phyloP scores from a whole-genome alignment of 2,329 filamentous ascomycete genomes.

The Cordyceps cicadae region DNA sequence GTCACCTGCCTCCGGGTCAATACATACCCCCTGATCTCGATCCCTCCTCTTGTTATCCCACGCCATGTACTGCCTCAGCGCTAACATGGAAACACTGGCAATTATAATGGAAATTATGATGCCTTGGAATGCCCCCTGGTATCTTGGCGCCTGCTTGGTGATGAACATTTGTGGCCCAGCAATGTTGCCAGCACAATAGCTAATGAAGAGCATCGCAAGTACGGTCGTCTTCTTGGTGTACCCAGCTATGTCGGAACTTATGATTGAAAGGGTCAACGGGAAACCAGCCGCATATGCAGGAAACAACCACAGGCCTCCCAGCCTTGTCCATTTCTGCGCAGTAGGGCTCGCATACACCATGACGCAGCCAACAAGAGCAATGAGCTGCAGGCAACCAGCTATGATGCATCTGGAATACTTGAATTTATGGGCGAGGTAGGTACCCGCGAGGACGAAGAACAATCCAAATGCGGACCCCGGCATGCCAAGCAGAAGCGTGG shows the following conservation, averaged over 20 bases:
- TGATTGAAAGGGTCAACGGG: slow-evolving; percentile 42
- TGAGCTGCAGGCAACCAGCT: neutral
- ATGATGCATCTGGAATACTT: slow-evolving; percentile 9
- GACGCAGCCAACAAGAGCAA: slow-evolving; percentile 1
- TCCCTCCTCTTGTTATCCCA: slow-evolving; percentile 48
- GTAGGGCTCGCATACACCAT: slow-evolving; percentile 6
- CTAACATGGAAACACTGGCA: slow-evolving; percentile 33
- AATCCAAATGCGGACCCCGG: slow-evolving; percentile 24
- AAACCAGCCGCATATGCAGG: slow-evolving; percentile 39
- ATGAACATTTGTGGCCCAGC: slow-evolving; percentile 54
- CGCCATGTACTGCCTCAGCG: slow-evolving; percentile 41
- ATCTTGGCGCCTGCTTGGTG: slow-evolving; percentile 47
- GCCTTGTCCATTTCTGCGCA: slow-evolving; percentile 1
- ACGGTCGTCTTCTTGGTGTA: slow-evolving; percentile 53
- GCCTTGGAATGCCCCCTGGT: slow-evolving; percentile 52
- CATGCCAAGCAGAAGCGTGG: slow-evolving; percentile 50
- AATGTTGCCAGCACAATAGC: slow-evolving; percentile 53
- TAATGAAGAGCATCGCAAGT: slow-evolving; percentile 41
- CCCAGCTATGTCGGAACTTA: slow-evolving; percentile 49
- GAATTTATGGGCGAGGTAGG: slow-evolving; percentile 3
- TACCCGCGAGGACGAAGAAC: slow-evolving; percentile 1
- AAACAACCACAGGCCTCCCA: slow-evolving; percentile 36
- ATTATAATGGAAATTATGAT: slow-evolving; percentile 52
- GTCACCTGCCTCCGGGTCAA: neutral
- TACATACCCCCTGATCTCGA: neutral